Evolutionary conservation across 2,329 filamentous ascomycete genomes (phyloP).

Genomic region (Pezicula radicicola): DNA sequence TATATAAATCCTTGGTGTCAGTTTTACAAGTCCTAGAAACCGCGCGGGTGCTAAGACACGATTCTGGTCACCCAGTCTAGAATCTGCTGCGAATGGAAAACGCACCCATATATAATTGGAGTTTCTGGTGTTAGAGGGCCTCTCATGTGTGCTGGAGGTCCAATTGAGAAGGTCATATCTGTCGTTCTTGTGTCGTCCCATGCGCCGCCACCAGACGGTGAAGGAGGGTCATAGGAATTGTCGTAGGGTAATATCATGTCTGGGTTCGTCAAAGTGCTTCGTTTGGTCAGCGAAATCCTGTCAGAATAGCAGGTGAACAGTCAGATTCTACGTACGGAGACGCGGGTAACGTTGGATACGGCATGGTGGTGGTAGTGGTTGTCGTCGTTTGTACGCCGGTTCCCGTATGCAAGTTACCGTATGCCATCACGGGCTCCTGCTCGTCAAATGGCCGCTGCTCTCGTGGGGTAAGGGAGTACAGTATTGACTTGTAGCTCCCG

Average conservation of each 20-base stretch:
- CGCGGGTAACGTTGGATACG: constrained; percentile 46
- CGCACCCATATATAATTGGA: constrained; percentile 59
- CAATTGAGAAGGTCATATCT: constrained; percentile 26
- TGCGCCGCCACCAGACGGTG: constrained; percentile 31
- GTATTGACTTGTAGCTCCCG: no score
- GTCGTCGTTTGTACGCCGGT: constrained; percentile 1
- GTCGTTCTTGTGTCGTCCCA: constrained; percentile 23
- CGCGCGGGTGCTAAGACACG: no score
- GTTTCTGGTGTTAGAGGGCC: constrained; percentile 48
- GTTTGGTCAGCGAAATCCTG: constrained; percentile 61
- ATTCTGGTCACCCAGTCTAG: no score
- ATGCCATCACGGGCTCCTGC: not conserved
- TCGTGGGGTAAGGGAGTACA: not conserved
- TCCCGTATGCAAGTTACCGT: no score
- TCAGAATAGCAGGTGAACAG: constrained; percentile 40
- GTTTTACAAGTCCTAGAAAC: no score
- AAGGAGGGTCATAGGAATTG: constrained; percentile 53
- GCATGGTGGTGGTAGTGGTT: constrained; percentile 10
- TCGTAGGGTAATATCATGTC: constrained; percentile 90
- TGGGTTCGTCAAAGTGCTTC: constrained; percentile 75
- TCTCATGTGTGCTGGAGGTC: constrained; percentile 41
- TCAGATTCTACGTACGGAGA: constrained; percentile 19
- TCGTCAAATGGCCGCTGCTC: not conserved
- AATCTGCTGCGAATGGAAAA: no score
- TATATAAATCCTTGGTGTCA: no score